phyloP scores from a whole-genome alignment of 1,284 basidiomycete species.

The Paramarasmius palmivorus region DNA sequence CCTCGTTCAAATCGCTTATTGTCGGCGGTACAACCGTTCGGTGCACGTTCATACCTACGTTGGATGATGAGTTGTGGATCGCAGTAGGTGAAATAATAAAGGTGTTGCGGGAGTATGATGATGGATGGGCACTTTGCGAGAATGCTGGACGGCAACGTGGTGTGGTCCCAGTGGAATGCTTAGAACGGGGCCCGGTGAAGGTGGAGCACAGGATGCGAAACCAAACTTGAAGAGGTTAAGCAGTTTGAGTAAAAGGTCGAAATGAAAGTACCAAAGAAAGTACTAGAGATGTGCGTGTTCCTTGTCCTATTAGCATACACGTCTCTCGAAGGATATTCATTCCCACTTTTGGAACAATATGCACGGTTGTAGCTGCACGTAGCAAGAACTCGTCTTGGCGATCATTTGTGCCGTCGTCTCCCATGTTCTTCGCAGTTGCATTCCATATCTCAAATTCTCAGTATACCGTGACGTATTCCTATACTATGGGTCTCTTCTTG shows the following conservation, averaged over 20 bases:
- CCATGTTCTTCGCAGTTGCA: too few species aligned
- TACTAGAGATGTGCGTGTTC: too few species aligned
- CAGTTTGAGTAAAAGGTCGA: conserved; percentile 12
- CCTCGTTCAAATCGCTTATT: background rate
- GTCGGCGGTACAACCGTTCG: conserved; percentile 44
- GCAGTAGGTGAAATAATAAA: conserved; percentile 55
- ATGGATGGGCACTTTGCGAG: conserved; percentile 67
- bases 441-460: too few species aligned
- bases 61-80: conserved; percentile 70
- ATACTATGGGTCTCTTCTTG: too few species aligned
- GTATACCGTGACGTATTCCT: too few species aligned
- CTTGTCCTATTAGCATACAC: too few species aligned
- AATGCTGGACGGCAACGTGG: conserved; percentile 57
- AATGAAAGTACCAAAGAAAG: background rate
- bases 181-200: conserved; percentile 41
- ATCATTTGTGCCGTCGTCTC: too few species aligned
- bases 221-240: conserved; percentile 16
- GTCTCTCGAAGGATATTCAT: too few species aligned
- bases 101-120: conserved; percentile 62
- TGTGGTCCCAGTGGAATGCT: conserved; percentile 69
- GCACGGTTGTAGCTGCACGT: too few species aligned
- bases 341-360: too few species aligned
- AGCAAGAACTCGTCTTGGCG: too few species aligned
- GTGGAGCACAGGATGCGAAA: background rate
- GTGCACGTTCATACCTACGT: conserved; percentile 60